Conservation (phyloP, 495 filamentous ascomycete species). For the Podospora conica region DNA sequence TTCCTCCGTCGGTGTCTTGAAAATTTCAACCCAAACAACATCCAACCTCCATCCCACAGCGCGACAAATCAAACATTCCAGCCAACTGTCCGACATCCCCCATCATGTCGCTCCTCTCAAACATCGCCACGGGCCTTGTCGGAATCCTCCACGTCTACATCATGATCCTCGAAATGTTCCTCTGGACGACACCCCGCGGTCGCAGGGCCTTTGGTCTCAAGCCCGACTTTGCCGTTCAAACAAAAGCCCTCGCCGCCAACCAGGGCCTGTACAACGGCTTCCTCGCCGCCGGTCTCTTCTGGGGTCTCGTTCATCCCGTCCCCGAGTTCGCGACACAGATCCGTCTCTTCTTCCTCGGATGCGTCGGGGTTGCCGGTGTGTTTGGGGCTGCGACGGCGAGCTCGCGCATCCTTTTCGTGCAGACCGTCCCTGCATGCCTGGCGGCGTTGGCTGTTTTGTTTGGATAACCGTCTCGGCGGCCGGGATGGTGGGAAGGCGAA, state of each 20-base stretch:
- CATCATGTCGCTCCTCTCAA: constrained; percentile 21
- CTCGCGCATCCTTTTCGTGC: constrained; percentile 24
- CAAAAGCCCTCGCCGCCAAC: constrained; percentile 25
- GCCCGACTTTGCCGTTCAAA: constrained; percentile 23
- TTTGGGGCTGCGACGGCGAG: constrained; percentile 26
- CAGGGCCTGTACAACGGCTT: constrained; percentile 37
- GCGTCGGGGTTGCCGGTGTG: constrained; percentile 28
- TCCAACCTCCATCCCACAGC: background rate
- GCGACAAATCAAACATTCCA: background rate
- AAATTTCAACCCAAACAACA: background rate
- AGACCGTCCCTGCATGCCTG: constrained; percentile 21
- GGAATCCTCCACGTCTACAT: constrained; percentile 30
- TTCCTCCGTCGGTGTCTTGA: background rate
- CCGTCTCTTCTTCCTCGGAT: constrained; percentile 27
- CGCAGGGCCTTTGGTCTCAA: constrained; percentile 26
- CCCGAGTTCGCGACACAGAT: constrained; percentile 24
- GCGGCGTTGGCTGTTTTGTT: background rate
- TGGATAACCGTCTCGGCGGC: background rate
- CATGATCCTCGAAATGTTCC: constrained; percentile 27
- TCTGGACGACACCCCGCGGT: constrained; percentile 29
- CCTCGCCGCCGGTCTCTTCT: constrained; percentile 28
- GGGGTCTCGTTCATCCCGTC: constrained; percentile 26
- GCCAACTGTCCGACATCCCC: background rate
- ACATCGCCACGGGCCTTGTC: constrained; percentile 17
- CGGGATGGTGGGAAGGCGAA: background rate